Evolutionary conservation across 2,329 filamentous ascomycete genomes (phyloP).

Genomic region (Ophiostoma pallidulum): DNA sequence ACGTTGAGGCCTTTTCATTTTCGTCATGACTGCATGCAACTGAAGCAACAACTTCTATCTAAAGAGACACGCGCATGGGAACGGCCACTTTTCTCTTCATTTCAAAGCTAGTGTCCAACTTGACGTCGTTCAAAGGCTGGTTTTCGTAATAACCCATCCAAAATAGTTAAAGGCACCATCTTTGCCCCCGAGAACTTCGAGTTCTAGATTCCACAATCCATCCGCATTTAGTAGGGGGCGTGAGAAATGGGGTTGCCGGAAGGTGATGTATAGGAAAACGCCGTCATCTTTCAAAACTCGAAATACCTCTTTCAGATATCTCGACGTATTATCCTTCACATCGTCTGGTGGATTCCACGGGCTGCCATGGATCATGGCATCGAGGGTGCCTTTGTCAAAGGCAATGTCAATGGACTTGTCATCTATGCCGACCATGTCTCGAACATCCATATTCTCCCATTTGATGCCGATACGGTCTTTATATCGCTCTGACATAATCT

Average conservation of each 20-base stretch:
- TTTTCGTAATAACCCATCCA: conserved; percentile 28
- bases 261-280: conserved; percentile 44
- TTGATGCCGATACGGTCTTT: conserved; percentile 31
- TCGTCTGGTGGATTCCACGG: conserved; percentile 43
- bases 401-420: conserved; percentile 46
- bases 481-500: conserved; percentile 40
- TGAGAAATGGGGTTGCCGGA: conserved; percentile 45
- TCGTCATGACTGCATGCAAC: too few species aligned
- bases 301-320: conserved; percentile 40
- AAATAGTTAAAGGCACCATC: conserved; percentile 40
- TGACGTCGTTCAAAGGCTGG: too few species aligned
- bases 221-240: conserved; percentile 34
- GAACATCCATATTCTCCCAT: conserved; percentile 43
- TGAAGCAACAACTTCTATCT: too few species aligned
- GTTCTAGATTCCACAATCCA: conserved; percentile 33
- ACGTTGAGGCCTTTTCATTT: too few species aligned
- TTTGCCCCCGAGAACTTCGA: conserved; percentile 31
- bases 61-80: too few species aligned
- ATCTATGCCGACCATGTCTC: conserved; percentile 36
- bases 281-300: conserved; percentile 39
- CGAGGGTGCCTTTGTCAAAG: conserved; percentile 48
- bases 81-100: too few species aligned
- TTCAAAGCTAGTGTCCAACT: too few species aligned
- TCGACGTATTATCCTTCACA: conserved; percentile 36
- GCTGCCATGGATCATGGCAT: conserved; percentile 46